A percentile compares a stretch with the other conserved stretches of the same genome.
Evolutionary conservation across 352 stramenopile species (phyloP).

Genomic region (Pythium monospermum): DNA sequence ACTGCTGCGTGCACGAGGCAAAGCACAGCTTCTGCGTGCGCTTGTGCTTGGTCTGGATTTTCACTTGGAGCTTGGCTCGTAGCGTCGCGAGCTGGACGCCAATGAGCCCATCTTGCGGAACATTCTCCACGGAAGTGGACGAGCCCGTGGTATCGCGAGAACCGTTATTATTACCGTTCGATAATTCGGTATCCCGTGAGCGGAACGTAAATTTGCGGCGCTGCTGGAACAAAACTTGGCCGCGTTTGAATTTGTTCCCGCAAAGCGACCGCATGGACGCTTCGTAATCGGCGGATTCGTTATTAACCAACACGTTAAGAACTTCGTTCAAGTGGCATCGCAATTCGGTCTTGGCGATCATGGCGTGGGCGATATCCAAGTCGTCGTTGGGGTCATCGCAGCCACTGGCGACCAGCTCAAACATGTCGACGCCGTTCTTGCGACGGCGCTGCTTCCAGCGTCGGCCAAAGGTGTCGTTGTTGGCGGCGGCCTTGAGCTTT

Average conservation of each 20-base stretch:
- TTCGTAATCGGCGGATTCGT: slow-evolving; percentile 37
- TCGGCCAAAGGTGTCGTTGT: slow-evolving; percentile 27
- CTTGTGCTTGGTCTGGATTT: slow-evolving; percentile 21
- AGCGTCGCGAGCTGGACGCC: slow-evolving; percentile 18
- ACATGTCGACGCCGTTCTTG: slow-evolving; percentile 36
- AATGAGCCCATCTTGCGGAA: slow-evolving; percentile 9
- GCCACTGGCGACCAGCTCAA: slow-evolving; percentile 32
- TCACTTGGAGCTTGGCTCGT: slow-evolving; percentile 16
- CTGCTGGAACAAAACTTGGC: slow-evolving; percentile 45
- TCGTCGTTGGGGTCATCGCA: slow-evolving; percentile 24
- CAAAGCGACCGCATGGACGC: slow-evolving; percentile 45
- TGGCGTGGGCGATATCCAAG: slow-evolving; percentile 45
- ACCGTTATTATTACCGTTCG: background rate
- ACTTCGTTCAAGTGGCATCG: slow-evolving; percentile 60
- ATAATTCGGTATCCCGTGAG: background rate
- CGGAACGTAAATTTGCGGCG: slow-evolving; percentile 26
- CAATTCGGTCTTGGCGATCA: slow-evolving; percentile 48
- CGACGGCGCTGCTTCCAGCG: slow-evolving; percentile 31
- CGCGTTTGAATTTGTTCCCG: slow-evolving; percentile 43
- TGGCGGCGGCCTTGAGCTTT: slow-evolving; percentile 42
- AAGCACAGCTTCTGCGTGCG: slow-evolving; percentile 56
- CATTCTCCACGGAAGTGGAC: no score
- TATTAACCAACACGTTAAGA: slow-evolving; percentile 46
- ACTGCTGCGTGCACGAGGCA: slow-evolving; percentile 39
- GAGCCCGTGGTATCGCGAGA: no score